phyloP scores from a whole-genome alignment of 345 rosid genomes.

The Eutrema heterophyllum region DNA sequence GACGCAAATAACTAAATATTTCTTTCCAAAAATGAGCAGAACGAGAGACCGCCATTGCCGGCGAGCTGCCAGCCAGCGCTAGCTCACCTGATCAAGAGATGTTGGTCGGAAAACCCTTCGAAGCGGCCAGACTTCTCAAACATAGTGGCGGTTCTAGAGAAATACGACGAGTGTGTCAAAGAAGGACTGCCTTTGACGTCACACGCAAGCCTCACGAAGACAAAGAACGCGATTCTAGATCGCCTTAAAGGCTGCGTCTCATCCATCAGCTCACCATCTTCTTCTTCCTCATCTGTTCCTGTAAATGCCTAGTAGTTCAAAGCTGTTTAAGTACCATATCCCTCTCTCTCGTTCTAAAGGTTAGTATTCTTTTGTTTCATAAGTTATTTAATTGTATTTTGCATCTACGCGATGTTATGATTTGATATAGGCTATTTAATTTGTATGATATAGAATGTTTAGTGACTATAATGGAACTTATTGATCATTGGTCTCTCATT shows the following conservation, averaged over 20 bases:
- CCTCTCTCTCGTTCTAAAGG: constrained; percentile 9
- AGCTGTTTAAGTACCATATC: constrained; percentile 3
- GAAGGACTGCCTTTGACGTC: constrained; percentile 85
- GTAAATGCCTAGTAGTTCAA: constrained; percentile 60
- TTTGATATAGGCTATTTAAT: constrained; percentile 3
- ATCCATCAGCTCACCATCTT: constrained; percentile 29
- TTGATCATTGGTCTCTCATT: neutral
- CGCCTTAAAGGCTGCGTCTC: constrained; percentile 77
- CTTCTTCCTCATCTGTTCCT: constrained; percentile 54
- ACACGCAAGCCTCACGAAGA: constrained; percentile 57
- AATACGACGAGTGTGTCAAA: constrained; percentile 77
- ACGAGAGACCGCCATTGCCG: constrained; percentile 86
- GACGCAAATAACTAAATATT: neutral
- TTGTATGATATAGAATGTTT: neutral
- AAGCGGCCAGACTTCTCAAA: constrained; percentile 87
- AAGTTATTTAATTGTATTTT: constrained; percentile 1
- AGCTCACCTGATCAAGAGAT: constrained; percentile 83
- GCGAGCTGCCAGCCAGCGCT: constrained; percentile 89
- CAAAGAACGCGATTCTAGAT: constrained; percentile 57
- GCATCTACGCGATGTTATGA: constrained; percentile 13
- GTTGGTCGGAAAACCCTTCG: constrained; percentile 87
- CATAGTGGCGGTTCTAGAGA: constrained; percentile 76
- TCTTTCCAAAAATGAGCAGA: constrained; percentile 32
- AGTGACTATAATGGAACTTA: neutral
- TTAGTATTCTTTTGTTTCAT: neutral